Evolutionary conservation across 2,329 filamentous ascomycete genomes (phyloP).

Genomic region (Hymenotorrendiella dingleyae): DNA sequence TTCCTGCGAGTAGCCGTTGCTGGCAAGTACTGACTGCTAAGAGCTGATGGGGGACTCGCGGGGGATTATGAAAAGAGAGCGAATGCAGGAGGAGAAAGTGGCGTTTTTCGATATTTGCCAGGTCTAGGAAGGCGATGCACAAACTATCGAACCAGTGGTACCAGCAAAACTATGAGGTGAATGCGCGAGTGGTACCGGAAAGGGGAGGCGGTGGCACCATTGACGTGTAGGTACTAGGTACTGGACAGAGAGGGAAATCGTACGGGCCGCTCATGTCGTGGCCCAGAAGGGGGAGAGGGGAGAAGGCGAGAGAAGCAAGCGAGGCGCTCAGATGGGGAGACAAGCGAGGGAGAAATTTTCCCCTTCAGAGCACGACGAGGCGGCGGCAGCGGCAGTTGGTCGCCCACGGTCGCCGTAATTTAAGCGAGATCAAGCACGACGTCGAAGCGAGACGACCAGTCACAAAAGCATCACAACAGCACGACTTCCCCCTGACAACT

Average conservation of each 20-base stretch:
- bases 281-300: neutral
- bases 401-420: too few species aligned
- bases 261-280: neutral
- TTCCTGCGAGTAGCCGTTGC: constrained; percentile 2
- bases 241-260: neutral
- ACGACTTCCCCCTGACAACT: too few species aligned
- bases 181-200: neutral
- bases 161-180: constrained; percentile 3
- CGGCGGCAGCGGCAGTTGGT: too few species aligned
- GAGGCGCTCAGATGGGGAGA: neutral
- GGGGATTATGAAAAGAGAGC: neutral
- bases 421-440: too few species aligned
- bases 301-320: neutral
- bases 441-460: too few species aligned
- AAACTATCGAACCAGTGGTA: constrained; percentile 1
- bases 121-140: neutral
- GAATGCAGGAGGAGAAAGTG: neutral
- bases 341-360: neutral
- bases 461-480: too few species aligned
- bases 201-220: neutral
- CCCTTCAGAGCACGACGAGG: neutral
- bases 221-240: constrained; percentile 1
- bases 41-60: neutral
- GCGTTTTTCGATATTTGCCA: constrained; percentile 2
- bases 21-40: neutral